Evolutionary conservation across 768 basidiomycete species (phyloP).

Genomic region (Tricholoma sp.): DNA sequence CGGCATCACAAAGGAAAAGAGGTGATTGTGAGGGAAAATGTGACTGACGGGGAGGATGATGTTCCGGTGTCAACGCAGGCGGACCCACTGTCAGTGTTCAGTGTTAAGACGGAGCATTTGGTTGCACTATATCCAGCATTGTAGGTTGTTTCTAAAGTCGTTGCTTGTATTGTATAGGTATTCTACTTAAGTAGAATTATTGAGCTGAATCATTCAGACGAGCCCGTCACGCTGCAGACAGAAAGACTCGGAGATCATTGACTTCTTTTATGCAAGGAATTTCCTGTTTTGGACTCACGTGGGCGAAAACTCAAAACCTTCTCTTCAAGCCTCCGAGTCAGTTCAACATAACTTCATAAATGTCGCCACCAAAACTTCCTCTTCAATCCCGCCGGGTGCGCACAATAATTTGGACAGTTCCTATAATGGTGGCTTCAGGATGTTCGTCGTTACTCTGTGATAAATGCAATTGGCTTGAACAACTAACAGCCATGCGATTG

Average conservation of each 20-base stretch:
- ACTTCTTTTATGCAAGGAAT: too few species aligned
- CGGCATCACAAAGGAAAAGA: slow-evolving; percentile 34
- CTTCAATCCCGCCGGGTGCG: slow-evolving; percentile 35
- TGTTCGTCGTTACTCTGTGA: slow-evolving; percentile 35
- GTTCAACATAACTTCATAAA: too few species aligned
- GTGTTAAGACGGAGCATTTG: slow-evolving; percentile 29
- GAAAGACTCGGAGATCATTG: too few species aligned
- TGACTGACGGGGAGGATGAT: slow-evolving; percentile 23
- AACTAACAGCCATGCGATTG: not conserved
- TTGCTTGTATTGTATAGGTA: not conserved
- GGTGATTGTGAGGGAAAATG: slow-evolving; percentile 37
- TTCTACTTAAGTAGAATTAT: too few species aligned
- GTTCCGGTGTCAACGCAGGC: slow-evolving; percentile 35
- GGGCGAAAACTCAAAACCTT: too few species aligned
- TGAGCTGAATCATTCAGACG: too few species aligned
- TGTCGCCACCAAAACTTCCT: slow-evolving; percentile 19
- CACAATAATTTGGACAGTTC: slow-evolving; percentile 57
- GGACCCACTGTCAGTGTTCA: slow-evolving; percentile 28
- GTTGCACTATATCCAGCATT: slow-evolving; percentile 25
- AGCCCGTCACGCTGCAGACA: too few species aligned
- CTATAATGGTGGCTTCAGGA: slow-evolving; percentile 60
- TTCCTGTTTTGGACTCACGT: too few species aligned
- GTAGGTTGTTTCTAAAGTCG: not conserved
- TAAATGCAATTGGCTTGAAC: not conserved
- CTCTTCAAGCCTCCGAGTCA: too few species aligned